Percentiles rank a stretch among this genome's conserved stretches.
Evolutionary conservation across 139 green algal species (phyloP).

Genomic region (Medakamo hakoo): DNA sequence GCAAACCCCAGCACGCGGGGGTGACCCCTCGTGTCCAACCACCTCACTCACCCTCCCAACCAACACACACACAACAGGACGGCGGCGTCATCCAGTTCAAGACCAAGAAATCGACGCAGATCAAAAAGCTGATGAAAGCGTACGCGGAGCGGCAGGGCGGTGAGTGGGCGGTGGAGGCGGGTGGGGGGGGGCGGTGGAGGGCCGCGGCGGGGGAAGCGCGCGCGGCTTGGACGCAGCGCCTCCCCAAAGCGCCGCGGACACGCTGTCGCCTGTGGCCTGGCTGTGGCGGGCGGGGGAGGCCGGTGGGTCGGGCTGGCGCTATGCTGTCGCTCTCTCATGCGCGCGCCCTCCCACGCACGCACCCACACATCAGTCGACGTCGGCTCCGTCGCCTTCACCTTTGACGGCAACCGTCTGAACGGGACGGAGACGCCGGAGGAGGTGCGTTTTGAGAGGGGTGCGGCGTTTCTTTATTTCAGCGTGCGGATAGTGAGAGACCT

Average conservation of each 20-base stretch:
- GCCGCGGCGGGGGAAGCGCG: too few relatives aligned
- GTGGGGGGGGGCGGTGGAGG: too few relatives aligned
- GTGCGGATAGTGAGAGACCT: too few relatives aligned
- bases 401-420: conserved; percentile 22
- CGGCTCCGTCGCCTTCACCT: conserved; percentile 27
- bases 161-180: too few relatives aligned
- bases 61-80: conserved; percentile 18
- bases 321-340: too few relatives aligned
- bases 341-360: too few relatives aligned
- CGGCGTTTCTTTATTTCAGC: not conserved
- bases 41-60: not conserved
- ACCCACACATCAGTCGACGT: conserved; percentile 13
- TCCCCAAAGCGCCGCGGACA: too few relatives aligned
- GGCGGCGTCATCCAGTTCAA: conserved; percentile 31
- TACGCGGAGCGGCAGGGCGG: conserved; percentile 24
- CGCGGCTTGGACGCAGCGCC: too few relatives aligned
- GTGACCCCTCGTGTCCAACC: not conserved
- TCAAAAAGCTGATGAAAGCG: conserved; percentile 38
- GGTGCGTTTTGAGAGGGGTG: conserved; percentile 9
- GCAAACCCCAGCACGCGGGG: too few relatives aligned
- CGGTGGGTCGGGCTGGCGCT: not conserved
- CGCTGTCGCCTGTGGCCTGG: not conserved
- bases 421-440: conserved; percentile 26
- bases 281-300: not conserved
- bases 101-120: conserved; percentile 22